A percentile compares a stretch with the other conserved stretches of the same genome.
Conservation (phyloP, 768 basidiomycete species). For the Imleria badia region DNA sequence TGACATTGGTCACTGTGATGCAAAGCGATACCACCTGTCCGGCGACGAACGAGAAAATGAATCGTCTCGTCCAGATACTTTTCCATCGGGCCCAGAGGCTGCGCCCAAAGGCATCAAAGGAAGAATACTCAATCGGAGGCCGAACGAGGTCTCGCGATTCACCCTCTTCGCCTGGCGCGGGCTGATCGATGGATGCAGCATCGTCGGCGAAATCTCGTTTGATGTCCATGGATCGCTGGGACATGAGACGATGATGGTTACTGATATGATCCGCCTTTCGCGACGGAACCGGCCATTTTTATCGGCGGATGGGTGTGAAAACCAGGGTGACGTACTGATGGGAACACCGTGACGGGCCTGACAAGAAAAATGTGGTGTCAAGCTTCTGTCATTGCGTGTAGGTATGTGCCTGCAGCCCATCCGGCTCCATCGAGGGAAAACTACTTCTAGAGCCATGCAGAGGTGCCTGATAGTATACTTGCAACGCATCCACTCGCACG, state of each 20-base stretch:
- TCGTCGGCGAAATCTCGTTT: slow-evolving; percentile 25
- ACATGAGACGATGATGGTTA: background rate
- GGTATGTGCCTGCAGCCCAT: background rate
- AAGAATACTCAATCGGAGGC: slow-evolving; percentile 68
- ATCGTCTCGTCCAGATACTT: slow-evolving; percentile 78
- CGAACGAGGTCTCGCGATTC: slow-evolving; percentile 25
- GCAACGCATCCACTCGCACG: background rate
- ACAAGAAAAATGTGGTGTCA: slow-evolving; percentile 10
- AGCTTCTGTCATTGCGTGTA: slow-evolving; percentile 8
- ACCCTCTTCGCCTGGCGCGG: background rate
- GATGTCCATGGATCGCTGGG: slow-evolving; percentile 22
- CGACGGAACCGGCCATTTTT: slow-evolving; percentile 2
- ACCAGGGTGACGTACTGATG: background rate
- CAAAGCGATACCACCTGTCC: slow-evolving; percentile 86
- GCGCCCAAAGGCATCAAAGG: slow-evolving; percentile 47
- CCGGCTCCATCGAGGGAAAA: background rate
- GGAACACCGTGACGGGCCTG: slow-evolving; percentile 1
- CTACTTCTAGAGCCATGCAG: background rate
- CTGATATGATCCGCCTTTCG: background rate
- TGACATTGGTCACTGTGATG: slow-evolving; percentile 87
- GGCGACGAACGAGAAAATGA: slow-evolving; percentile 65
- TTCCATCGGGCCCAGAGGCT: slow-evolving; percentile 62
- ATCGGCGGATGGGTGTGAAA: slow-evolving; percentile 7
- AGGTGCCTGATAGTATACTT: slow-evolving; percentile 1
- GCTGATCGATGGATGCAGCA: background rate